Evolutionary conservation across 108 stramenopile species (phyloP), one percentile per base, ranked within the genome.

Genomic region (Fragilariopsis cylindrus): DNA sequence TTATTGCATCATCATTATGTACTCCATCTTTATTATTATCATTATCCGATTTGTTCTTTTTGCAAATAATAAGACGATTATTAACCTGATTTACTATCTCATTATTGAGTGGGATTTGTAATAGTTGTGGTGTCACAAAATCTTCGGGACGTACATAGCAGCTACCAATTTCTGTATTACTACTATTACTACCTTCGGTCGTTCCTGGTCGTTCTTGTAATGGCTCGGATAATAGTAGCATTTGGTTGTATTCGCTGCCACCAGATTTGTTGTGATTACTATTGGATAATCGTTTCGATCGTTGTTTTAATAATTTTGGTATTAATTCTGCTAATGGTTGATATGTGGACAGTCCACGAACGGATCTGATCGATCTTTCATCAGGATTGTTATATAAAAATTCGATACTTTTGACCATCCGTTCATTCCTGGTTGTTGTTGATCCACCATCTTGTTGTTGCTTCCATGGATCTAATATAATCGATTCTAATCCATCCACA

Each of bases 401-500:
- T 45, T 73, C 56, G 2, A 88, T 70, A 42, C 88, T 86, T 44
- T 79, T 85, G 41, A 82, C 16, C 45, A 90, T 73, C 4, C 83
- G 82, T 30, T 73, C 48, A 48, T 74, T 79, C 46, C 87, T 75
- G 15, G 80, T 7, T 87, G 78, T 16, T 9, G 62, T 45, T 45
- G 62, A 44, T 30, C 30, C 30, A n/a, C n/a, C n/a, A 30, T 30
- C 30, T 30, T 30, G 30, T 15, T 63, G 43, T 21, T 42, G 42
- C 16, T 63, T 63, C 62, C 62, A 63, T 4, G 93, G 95, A 82
- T 96, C 95, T 5, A 87, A 72, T 18, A 94, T 81, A 8, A 92
- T 78, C 42, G 87, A 88, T 11, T 84, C 69, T 0, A 92, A 57
- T 3, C 81, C 80, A 70, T 89, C 85, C 19, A 85, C 70, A 69